A percentile compares a stretch with the other conserved stretches of the same genome.
Conservation (phyloP, 306 rosid species). For the Malus sylvestris region DNA sequence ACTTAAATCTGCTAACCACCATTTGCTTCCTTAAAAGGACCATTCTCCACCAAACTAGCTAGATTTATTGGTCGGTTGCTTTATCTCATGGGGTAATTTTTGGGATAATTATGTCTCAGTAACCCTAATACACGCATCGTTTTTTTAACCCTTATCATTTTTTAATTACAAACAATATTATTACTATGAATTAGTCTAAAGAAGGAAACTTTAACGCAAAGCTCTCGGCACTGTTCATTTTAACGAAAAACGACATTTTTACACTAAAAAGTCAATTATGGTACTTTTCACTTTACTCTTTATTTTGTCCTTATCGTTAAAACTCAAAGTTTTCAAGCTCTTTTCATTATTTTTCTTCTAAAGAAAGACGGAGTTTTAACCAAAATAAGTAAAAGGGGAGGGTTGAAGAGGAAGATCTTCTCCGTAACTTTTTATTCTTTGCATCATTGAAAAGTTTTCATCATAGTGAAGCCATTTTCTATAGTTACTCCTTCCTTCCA, state of each 20-base stretch:
- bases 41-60: constrained; percentile 28
- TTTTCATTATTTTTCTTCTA: too few species aligned
- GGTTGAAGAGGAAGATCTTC: not conserved
- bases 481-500: not conserved
- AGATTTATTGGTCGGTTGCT: constrained; percentile 35
- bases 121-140: not conserved
- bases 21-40: constrained; percentile 63
- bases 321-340: too few species aligned
- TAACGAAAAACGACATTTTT: too few species aligned
- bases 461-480: constrained; percentile 1
- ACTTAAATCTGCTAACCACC: constrained; percentile 20
- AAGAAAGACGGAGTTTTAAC: too few species aligned
- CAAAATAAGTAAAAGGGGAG: too few species aligned
- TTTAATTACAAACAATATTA: not conserved
- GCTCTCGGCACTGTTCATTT: too few species aligned
- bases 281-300: too few species aligned
- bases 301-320: too few species aligned
- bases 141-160: too few species aligned
- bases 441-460: not conserved
- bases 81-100: constrained; percentile 21
- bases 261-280: too few species aligned
- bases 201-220: too few species aligned
- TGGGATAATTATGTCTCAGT: constrained; percentile 3
- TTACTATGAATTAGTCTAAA: not conserved
- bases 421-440: not conserved